Conservation (phyloP, 2,329 filamentous ascomycete genomes). For the Fonsecaea pugnacius region DNA sequence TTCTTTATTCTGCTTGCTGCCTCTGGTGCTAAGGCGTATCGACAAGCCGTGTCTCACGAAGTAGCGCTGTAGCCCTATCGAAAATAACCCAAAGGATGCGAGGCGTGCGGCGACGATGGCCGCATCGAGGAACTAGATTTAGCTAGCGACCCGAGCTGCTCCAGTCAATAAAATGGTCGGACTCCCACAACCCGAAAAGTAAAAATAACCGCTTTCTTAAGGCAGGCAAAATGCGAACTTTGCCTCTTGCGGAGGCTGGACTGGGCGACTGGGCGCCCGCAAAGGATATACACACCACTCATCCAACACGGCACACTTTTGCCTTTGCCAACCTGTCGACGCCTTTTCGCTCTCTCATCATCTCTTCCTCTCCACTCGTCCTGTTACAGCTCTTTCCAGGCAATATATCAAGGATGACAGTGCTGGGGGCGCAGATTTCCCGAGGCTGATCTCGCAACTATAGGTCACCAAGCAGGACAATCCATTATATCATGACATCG, state of each 20-base stretch:
- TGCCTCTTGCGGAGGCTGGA: background rate
- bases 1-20: background rate
- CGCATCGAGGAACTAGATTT: background rate
- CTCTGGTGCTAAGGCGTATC: background rate
- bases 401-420: background rate
- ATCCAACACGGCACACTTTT: background rate
- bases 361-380: background rate
- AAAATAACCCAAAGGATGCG: background rate
- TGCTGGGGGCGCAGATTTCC: background rate
- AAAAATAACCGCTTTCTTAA: background rate
- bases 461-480: background rate
- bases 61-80: background rate
- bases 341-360: background rate
- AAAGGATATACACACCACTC: background rate
- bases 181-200: background rate
- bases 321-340: background rate
- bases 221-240: background rate
- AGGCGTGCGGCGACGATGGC: background rate
- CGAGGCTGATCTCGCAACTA: background rate
- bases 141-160: slow-evolving; percentile 3
- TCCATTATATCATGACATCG: slow-evolving; percentile 1
- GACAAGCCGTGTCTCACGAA: background rate
- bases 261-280: slow-evolving; percentile 1
- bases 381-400: background rate
- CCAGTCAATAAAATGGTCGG: background rate